Base-by-base conservation (phyloP, 805 yeast species). In the Pichia manshurica region DNA sequence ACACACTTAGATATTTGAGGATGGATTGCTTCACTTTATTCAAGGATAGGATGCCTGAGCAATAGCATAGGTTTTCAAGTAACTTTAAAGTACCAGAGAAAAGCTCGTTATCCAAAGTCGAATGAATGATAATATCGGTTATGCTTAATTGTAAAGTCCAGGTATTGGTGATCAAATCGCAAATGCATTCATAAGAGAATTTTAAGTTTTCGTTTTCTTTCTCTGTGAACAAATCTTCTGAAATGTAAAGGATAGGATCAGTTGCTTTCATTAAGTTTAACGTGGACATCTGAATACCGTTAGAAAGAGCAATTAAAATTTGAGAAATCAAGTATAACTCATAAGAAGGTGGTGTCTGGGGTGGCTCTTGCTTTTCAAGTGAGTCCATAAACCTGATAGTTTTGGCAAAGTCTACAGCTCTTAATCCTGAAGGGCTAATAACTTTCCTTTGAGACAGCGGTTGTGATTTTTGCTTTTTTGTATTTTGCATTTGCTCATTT, bases 291-390 rank as follows among this genome's bases (percentile, higher is more conserved):
- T 85, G 80, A 17, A 87, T 69, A 1, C 90, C 90, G 28, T 89
- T 95, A 4, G 87, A 73, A 19, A 82, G 68, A 2, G 75, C 62
- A 43, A 73, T 72, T 2, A 82, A 56, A 33, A 82, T 72, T 15
- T 71, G 69, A 42, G 81, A 67, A 0, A 85, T 72, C 31, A 91
- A 69, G 60, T 71, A 77, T 43, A 78, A 68, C 1, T 79, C 63
- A 49, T 93, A 90, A 0, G 83, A 74, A 5, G 69, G 70, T 2
- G 93, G 86, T 2, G 74, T 67, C 1, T 70, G 58, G 0, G 96
- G 96, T 0, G 96, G 82, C 23, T 86, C 95, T 0, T 69, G 56
- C 57, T 89, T 89, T 60, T 91, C 98, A 21, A 93, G 71, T 45
- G 82, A 76, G 47, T 91, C 96, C 28, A 90, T 70, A 48, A 80